Conservation (phyloP, 2,329 filamentous ascomycete genomes). For the Clonostachys rhizophaga region DNA sequence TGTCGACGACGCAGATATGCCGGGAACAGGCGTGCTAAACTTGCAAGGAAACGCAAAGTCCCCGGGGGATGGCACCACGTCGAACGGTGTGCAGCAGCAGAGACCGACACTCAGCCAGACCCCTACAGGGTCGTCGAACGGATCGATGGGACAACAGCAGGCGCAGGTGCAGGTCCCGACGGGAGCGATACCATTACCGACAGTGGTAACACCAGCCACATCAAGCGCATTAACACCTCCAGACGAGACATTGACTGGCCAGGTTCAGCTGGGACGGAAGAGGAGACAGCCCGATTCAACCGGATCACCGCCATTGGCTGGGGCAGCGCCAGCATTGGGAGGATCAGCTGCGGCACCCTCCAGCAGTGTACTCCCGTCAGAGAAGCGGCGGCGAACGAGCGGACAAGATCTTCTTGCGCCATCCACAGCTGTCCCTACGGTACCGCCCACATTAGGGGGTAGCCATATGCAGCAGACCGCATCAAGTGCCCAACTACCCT, state of each 20-base stretch:
- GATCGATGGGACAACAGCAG: conserved; percentile 11
- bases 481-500: not conserved
- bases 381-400: no score
- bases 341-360: no score
- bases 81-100: conserved; percentile 15
- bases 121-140: conserved; percentile 13
- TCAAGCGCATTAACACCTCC: conserved; percentile 48
- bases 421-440: no score
- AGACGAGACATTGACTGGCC: conserved; percentile 31
- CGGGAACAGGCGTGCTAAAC: conserved; percentile 40
- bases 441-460: not conserved
- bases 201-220: conserved; percentile 11
- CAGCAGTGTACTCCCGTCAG: no score
- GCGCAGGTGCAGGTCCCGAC: conserved; percentile 5
- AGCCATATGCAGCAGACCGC: not conserved
- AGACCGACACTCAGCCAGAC: conserved; percentile 20
- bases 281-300: conserved; percentile 13
- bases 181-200: conserved; percentile 20
- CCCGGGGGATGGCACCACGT: conserved; percentile 1
- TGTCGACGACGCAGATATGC: conserved; percentile 40
- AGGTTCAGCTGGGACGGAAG: conserved; percentile 19
- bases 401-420: no score
- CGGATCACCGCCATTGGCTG: no score
- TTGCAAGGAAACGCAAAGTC: conserved; percentile 28
- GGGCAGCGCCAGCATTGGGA: no score